These are phyloP conservation scores for Avena sativa DNA, from an alignment of 176 grass and related monocot genomes.

Conservation along the genomic window DNA sequence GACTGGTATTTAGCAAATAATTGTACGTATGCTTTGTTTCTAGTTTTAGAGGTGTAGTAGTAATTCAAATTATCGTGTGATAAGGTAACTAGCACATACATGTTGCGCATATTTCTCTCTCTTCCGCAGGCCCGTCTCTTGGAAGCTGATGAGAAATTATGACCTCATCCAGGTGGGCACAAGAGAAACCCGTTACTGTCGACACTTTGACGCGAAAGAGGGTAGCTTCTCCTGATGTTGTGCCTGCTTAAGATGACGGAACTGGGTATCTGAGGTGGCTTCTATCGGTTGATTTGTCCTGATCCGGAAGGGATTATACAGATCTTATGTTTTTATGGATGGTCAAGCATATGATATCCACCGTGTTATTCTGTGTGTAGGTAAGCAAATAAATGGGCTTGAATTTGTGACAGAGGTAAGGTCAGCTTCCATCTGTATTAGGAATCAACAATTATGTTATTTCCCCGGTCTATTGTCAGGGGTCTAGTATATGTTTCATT, in stretches of 20 bases:
- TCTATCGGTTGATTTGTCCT: constrained; percentile 32
- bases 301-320: not conserved
- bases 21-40: not conserved
- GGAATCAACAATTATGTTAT: too few relatives aligned
- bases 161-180: not conserved
- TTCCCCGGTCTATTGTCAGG: too few relatives aligned
- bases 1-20: not conserved
- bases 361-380: too few relatives aligned
- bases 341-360: too few relatives aligned
- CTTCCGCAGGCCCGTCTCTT: constrained; percentile 5
- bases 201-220: constrained; percentile 52
- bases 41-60: not conserved
- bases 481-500: too few relatives aligned
- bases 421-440: too few relatives aligned
- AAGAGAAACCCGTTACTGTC: constrained; percentile 14
- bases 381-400: too few relatives aligned
- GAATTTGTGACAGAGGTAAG: too few relatives aligned
- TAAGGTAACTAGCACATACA: not conserved
- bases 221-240: constrained; percentile 46
- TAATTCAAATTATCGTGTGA: not conserved
- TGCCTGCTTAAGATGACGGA: constrained; percentile 44
- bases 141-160: not conserved
- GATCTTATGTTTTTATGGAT: not conserved
- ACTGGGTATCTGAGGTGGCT: constrained; percentile 58
- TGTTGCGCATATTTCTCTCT: too few relatives aligned